Evolutionary conservation across 345 rosid species (phyloP).

Genomic region (Populus deltoides): DNA sequence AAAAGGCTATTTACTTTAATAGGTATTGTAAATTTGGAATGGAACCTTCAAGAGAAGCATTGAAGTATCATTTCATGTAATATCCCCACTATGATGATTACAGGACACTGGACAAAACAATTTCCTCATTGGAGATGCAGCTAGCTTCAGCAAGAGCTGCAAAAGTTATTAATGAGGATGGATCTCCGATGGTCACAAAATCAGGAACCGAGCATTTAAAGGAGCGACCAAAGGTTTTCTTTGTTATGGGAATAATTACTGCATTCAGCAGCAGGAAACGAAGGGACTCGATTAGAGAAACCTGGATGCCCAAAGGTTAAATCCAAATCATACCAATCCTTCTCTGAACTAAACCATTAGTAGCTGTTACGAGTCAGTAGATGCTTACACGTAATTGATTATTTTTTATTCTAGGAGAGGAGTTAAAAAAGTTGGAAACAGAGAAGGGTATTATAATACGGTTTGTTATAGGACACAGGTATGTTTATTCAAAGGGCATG

Average conservation of each 20-base stretch:
- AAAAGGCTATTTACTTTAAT: neutral
- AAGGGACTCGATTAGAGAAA: conserved; percentile 71
- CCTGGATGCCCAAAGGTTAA: conserved; percentile 78
- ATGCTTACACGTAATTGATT: conserved; percentile 18
- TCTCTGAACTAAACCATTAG: neutral
- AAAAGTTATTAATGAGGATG: conserved; percentile 40
- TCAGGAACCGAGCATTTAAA: conserved; percentile 44
- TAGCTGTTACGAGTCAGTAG: neutral
- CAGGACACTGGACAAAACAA: conserved; percentile 73
- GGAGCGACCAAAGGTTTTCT: conserved; percentile 59
- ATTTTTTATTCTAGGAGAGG: conserved; percentile 44
- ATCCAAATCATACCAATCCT: neutral
- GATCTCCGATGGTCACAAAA: conserved; percentile 33
- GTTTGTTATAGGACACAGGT: conserved; percentile 70
- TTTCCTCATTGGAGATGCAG: conserved; percentile 72
- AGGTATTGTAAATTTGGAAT: neutral
- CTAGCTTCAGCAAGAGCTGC: conserved; percentile 76
- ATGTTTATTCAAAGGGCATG: conserved; percentile 12
- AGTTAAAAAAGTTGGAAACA: conserved; percentile 57
- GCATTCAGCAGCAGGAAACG: conserved; percentile 82
- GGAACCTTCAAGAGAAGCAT: neutral
- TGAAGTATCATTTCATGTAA: neutral
- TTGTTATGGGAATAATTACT: conserved; percentile 78
- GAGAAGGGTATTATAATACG: conserved; percentile 69
- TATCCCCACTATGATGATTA: conserved; percentile 3